Percentiles rank a stretch among this genome's conserved stretches.
Evolutionary conservation across 1,284 basidiomycete species (phyloP).

Genomic region (Meripilus lineatus): DNA sequence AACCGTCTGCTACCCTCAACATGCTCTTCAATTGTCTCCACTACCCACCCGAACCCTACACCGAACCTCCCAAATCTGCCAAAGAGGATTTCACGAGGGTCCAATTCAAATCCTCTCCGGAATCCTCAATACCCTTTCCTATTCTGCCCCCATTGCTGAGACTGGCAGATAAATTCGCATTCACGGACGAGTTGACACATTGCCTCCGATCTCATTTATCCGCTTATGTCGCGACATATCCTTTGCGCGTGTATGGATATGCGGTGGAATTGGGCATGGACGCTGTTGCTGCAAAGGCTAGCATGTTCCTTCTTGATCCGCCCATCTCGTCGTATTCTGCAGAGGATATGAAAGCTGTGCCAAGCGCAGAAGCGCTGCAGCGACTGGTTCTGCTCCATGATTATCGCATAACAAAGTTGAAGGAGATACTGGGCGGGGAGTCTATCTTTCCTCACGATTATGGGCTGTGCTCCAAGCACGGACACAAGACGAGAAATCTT

Average conservation of each 20-base stretch:
- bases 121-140: constrained; percentile 49
- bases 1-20: constrained; percentile 39
- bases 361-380: constrained; percentile 55
- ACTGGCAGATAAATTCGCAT: constrained; percentile 59
- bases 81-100: constrained; percentile 1
- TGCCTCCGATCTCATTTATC: constrained; percentile 45
- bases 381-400: constrained; percentile 51
- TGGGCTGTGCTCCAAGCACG: constrained; percentile 49
- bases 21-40: constrained; percentile 51
- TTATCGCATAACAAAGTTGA: constrained; percentile 44
- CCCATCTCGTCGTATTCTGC: constrained; percentile 50
- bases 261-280: constrained; percentile 38
- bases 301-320: constrained; percentile 43
- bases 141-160: constrained; percentile 47
- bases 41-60: constrained; percentile 32
- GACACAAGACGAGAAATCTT: constrained; percentile 31
- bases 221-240: constrained; percentile 46
- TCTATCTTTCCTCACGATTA: constrained; percentile 68
- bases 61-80: neutral
- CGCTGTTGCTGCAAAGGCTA: constrained; percentile 47
- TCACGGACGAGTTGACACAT: constrained; percentile 38
- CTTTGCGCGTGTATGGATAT: constrained; percentile 54
- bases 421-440: constrained; percentile 45
- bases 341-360: constrained; percentile 47
- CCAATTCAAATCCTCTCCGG: constrained; percentile 6